These are phyloP conservation scores for Sporothrix brunneoviolacea DNA, from an alignment of 2,329 filamentous ascomycete genomes.

Conservation along the genomic window DNA sequence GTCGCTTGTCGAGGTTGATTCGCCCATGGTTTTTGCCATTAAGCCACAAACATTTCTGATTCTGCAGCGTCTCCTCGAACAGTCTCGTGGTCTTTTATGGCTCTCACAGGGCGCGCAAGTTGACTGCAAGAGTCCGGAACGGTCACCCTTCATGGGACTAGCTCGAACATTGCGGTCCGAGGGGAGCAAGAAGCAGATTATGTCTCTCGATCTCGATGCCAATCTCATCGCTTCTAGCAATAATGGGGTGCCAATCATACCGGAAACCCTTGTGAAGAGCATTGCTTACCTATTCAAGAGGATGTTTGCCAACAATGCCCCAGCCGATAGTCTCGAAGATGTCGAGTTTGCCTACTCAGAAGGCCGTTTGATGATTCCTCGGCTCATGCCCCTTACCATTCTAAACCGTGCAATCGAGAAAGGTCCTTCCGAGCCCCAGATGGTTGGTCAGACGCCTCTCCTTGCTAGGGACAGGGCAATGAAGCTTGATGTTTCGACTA, in stretches of 20 bases:
- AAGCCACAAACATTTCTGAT: constrained; percentile 30
- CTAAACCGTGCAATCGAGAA: constrained; percentile 41
- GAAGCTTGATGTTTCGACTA: constrained; percentile 16
- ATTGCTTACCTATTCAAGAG: constrained; percentile 3
- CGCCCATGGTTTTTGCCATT: constrained; percentile 34
- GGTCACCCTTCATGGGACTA: constrained; percentile 38
- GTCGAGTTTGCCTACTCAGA: constrained; percentile 31
- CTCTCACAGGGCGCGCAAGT: constrained; percentile 37
- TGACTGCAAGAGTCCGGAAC: constrained; percentile 28
- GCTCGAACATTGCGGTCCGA: constrained; percentile 45
- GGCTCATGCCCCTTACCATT: constrained; percentile 32
- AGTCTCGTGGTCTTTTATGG: constrained; percentile 40
- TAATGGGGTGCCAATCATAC: not conserved
- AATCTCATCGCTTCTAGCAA: not conserved
- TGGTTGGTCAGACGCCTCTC: not conserved
- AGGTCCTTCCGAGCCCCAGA: not conserved
- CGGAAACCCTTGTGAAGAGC: not conserved
- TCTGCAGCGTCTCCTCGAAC: constrained; percentile 34
- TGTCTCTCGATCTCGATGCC: constrained; percentile 35
- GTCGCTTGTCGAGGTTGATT: constrained; percentile 38
- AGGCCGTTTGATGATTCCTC: constrained; percentile 30
- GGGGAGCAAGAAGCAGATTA: constrained; percentile 35
- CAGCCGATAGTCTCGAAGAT: not conserved
- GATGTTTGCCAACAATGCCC: constrained; percentile 10
- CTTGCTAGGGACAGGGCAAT: not conserved